These are phyloP conservation scores for Filosporella fistucella DNA, from an alignment of 495 filamentous ascomycete genomes.

Conservation along the genomic window DNA sequence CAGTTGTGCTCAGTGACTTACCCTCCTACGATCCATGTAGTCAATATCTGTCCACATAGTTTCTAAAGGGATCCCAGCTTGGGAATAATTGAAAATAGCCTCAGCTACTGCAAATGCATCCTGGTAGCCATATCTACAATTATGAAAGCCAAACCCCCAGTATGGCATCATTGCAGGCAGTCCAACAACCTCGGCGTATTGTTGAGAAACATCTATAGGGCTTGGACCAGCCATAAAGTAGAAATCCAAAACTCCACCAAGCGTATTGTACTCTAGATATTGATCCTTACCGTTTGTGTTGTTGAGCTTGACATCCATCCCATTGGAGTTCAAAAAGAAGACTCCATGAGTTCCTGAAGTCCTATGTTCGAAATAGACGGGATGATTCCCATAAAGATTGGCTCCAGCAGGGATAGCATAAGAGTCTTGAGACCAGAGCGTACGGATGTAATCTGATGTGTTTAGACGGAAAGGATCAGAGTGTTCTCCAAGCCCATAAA, in stretches of 20 bases:
- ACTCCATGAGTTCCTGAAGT: constrained; percentile 70
- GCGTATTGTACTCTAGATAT: constrained; percentile 79
- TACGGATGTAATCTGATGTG: constrained; percentile 71
- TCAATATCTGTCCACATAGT: constrained; percentile 91
- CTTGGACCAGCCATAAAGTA: constrained; percentile 76
- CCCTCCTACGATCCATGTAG: constrained; percentile 63
- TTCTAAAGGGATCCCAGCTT: constrained; percentile 73
- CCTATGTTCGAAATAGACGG: constrained; percentile 80
- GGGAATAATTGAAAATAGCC: constrained; percentile 73
- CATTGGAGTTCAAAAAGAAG: constrained; percentile 77
- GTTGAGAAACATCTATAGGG: constrained; percentile 64
- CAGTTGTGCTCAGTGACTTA: constrained; percentile 12
- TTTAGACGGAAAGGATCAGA: constrained; percentile 68
- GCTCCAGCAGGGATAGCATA: constrained; percentile 55
- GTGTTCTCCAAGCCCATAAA: constrained; percentile 82
- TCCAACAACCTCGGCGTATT: constrained; percentile 70
- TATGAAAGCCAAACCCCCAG: constrained; percentile 80
- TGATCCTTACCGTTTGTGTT: constrained; percentile 55
- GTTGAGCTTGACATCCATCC: constrained; percentile 84
- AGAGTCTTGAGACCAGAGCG: constrained; percentile 75
- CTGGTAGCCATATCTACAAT: constrained; percentile 77
- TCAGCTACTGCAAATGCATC: constrained; percentile 77
- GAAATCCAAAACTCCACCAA: constrained; percentile 79
- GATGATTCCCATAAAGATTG: constrained; percentile 84
- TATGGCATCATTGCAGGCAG: constrained; percentile 77